These are phyloP conservation scores for Ajuga chamaepitys DNA, from an alignment of 257 asterid species.

Conservation along the genomic window DNA sequence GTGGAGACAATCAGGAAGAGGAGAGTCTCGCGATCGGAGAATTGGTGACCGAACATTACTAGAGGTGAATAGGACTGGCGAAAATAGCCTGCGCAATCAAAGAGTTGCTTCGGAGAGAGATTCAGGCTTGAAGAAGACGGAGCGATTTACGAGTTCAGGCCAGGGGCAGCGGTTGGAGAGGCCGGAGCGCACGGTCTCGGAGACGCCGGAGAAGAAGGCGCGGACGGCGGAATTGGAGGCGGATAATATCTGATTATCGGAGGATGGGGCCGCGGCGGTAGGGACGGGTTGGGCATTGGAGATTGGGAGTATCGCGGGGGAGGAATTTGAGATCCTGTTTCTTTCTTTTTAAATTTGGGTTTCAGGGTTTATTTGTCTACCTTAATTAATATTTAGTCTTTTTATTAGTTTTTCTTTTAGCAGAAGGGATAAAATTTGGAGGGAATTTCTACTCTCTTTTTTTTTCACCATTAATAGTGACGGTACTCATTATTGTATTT, in stretches of 20 bases:
- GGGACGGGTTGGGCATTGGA: constrained; percentile 41
- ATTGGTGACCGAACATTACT: constrained; percentile 62
- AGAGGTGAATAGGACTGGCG: constrained; percentile 76
- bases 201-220: constrained; percentile 33
- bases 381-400: no score
- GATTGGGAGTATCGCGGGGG: constrained; percentile 71
- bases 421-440: no score
- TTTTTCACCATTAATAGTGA: no score
- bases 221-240: constrained; percentile 45
- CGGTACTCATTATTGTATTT: no score
- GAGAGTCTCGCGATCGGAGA: constrained; percentile 74
- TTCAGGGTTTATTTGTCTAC: no score
- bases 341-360: no score
- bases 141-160: constrained; percentile 64
- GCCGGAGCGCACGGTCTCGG: constrained; percentile 46
- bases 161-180: constrained; percentile 75
- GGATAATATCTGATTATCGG: constrained; percentile 23
- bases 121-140: constrained; percentile 75
- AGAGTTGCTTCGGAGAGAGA: constrained; percentile 62
- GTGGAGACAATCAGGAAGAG: constrained; percentile 34
- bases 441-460: no score
- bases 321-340: no score
- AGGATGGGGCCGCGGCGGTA: constrained; percentile 20
- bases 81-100: constrained; percentile 66
- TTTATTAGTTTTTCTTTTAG: no score